Base-by-base conservation (phyloP, 2,329 filamentous ascomycete genomes). In the Myriangium duriaei region DNA sequence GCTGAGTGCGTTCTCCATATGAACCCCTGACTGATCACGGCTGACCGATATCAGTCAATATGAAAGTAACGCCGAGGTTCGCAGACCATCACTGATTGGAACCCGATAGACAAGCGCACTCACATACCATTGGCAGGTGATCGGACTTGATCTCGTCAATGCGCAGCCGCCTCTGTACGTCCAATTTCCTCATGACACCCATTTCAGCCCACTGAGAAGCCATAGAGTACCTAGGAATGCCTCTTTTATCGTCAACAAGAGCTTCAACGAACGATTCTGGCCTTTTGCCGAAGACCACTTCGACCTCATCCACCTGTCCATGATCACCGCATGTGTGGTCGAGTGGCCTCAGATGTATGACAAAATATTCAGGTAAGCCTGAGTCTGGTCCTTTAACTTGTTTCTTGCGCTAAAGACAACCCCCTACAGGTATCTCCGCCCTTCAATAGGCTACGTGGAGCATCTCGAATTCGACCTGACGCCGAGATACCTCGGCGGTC, bases 381-480 rank as follows among this genome's bases (percentile, higher is more conserved):
- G 15, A 11, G n/a, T 30, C 26, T 33, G 30, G 10, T n/a, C n/a
- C n/a, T n/a, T n/a, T n/a, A n/a, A n/a, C n/a, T n/a, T n/a, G n/a
- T 39, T 37, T 7, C 7, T 26, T n/a, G 41, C 26, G 28, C 38
- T 21, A 24, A 29, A 37, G 44, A 53, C 59, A 51, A 57, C 37
- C 7, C 34, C 18, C 15, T 3, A 14, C 46, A 85, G 80, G 37
- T 82, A 92, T 53, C 68, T 95, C 16, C 76, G 76, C 49, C 84
- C 85, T 1, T 78, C 79, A 1, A 69, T 65, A 29, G 88, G 87
- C 38, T 72, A 70, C 53, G 69, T 95, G 39, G 87, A 96, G 59
- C 85, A 93, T 48, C 74, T 93, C 33, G 88, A 96, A 56, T 80
- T 96, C 39, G 85, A 96, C 58, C 82, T 82, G 58, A 66, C 72